Base-by-base conservation (phyloP, 345 rosid genomes). In the Camelina neglecta region DNA sequence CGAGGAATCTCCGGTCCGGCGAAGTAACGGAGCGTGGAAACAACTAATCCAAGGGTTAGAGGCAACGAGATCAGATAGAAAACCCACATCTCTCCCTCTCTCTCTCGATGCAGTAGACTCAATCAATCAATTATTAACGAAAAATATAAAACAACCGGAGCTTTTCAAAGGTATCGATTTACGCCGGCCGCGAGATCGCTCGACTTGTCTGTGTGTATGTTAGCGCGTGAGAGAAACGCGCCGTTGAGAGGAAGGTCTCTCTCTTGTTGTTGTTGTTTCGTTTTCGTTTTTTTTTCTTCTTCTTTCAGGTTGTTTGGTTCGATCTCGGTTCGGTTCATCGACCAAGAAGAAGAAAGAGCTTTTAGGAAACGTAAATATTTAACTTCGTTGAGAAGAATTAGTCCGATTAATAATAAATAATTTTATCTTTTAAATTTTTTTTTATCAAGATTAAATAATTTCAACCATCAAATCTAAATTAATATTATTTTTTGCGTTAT, bases 41-140 rank as follows among this genome's bases (percentile, higher is more conserved):
- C 65, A 24, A 91, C 97, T 96, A 93, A 87, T 79, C 96, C 98
- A 75, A 96, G 79, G 79, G 98, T 91, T 87, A 93, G 76, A 64
- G 99, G 99, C 81, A 93, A 78, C 84, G 98, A 93, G 88, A 96
- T 93, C 92, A 91, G 80, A 82, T 96, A 96, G 81, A 93, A 93
- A 59, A 91, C 98, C 99, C 96, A 91, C 99, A 96, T 29, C 29
- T 26, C 29, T 24, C 26, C 24, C 18, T 96, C 85, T 81, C 83
- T 79, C 83, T 61, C 67, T 18, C 60, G 18, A 15, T 38, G 61
- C 54, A 48, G 36, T 23, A 6, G 13, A 36, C 47, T 50, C 60
- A 48, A 74, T 18, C 9, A 38, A 39, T 26, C 29, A 26, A 26
- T 2, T 24, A 35, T 35, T 11, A 57, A 33, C 13, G 10, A 12